Evolutionary conservation across 129 eudicot species (phyloP).

Genomic region (Cynara cardunculus): DNA sequence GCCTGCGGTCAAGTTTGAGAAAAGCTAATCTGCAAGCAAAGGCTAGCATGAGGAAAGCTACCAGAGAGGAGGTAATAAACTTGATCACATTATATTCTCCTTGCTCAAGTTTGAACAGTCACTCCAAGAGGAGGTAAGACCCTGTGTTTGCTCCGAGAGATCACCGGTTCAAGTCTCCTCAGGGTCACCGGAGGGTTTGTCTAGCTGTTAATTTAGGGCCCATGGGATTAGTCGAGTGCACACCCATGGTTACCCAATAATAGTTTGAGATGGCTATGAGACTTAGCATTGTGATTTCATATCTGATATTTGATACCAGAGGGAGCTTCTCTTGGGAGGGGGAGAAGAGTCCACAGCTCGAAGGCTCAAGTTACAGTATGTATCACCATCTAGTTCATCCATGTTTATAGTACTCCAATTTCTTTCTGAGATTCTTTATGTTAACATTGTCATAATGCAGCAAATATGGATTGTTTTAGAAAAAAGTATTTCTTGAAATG

Average conservation of each 20-base stretch:
- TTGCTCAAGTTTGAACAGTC: background rate
- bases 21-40: slow-evolving; percentile 94
- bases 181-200: no score
- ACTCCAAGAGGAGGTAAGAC: background rate
- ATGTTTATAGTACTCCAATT: background rate
- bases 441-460: background rate
- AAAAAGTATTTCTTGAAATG: background rate
- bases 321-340: slow-evolving; percentile 96
- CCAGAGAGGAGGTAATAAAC: slow-evolving; percentile 72
- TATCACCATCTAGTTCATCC: background rate
- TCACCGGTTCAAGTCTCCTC: no score
- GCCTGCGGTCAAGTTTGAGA: slow-evolving; percentile 65
- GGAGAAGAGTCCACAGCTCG: slow-evolving; percentile 87
- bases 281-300: background rate
- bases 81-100: background rate
- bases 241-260: no score
- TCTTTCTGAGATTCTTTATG: background rate
- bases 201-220: no score
- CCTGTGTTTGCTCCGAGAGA: background rate
- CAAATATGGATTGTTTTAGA: background rate
- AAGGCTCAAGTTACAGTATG: slow-evolving; percentile 92
- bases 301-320: slow-evolving; percentile 36
- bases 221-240: no score
- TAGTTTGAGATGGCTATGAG: background rate
- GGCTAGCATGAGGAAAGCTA: slow-evolving; percentile 77